Conservation (phyloP, 176 grass and related monocot genomes). For the Areca catechu region DNA sequence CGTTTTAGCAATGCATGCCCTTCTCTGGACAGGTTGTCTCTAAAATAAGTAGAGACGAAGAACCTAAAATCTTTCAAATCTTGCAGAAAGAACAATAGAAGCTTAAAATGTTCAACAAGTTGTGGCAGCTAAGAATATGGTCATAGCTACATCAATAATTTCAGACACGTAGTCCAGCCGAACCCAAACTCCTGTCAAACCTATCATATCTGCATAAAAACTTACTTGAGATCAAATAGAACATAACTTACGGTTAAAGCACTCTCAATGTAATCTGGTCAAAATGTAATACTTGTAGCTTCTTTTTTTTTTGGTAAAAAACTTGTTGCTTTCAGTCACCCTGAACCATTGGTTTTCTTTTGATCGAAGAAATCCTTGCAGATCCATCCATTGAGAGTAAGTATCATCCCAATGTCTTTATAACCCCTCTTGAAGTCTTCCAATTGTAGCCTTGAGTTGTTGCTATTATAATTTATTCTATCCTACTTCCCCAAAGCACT, state of each 20-base stretch:
- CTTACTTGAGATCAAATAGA: too few species aligned
- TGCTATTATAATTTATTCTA: constrained; percentile 2
- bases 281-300: not conserved
- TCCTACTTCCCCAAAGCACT: too few species aligned
- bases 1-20: too few species aligned
- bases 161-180: constrained; percentile 21
- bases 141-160: not conserved
- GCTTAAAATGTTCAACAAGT: not conserved
- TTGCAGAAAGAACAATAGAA: too few species aligned
- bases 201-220: constrained; percentile 8
- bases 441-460: not conserved
- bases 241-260: too few species aligned
- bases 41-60: too few species aligned
- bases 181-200: constrained; percentile 33
- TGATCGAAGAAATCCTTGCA: not conserved
- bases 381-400: not conserved
- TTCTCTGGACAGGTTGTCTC: too few species aligned
- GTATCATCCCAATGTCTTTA: too few species aligned
- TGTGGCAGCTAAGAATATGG: not conserved
- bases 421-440: too few species aligned
- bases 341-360: not conserved
- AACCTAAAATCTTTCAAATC: too few species aligned
- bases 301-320: too few species aligned
- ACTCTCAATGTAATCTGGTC: too few species aligned
- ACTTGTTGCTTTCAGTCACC: not conserved